Percentiles rank a stretch among this genome's conserved stretches.
These are phyloP conservation scores for Kockovaella imperatae DNA, from an alignment of 768 basidiomycete genomes.

Conservation along the genomic window DNA sequence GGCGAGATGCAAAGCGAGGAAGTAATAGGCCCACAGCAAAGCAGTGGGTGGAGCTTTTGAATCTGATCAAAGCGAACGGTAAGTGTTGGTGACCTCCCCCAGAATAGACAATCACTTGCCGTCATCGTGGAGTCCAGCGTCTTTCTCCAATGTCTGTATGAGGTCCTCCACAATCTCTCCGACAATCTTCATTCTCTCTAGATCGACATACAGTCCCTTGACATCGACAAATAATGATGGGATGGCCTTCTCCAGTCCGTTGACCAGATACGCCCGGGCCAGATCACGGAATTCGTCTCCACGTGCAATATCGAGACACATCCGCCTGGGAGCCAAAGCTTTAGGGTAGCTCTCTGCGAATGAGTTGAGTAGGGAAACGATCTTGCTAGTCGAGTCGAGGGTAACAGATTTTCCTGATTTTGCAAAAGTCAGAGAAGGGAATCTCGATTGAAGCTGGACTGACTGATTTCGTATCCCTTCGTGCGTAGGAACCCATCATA, in stretches of 20 bases:
- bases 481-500: slow-evolving; percentile 65
- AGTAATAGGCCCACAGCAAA: slow-evolving; percentile 92
- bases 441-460: slow-evolving; percentile 14
- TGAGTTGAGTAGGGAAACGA: slow-evolving; percentile 55
- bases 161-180: slow-evolving; percentile 62
- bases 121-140: slow-evolving; percentile 20
- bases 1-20: slow-evolving; percentile 69
- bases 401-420: slow-evolving; percentile 3
- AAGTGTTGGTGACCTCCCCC: too few species aligned
- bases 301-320: slow-evolving; percentile 61
- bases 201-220: slow-evolving; percentile 68
- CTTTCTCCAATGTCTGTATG: slow-evolving; percentile 39
- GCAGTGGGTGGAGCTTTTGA: slow-evolving; percentile 60
- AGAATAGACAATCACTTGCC: slow-evolving; percentile 17
- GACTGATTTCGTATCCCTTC: slow-evolving; percentile 62
- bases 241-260: slow-evolving; percentile 70
- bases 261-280: slow-evolving; percentile 59
- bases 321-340: slow-evolving; percentile 62
- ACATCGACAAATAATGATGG: slow-evolving; percentile 90
- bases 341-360: slow-evolving; percentile 60
- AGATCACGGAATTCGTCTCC: slow-evolving; percentile 64
- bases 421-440: neutral
- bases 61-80: slow-evolving; percentile 14
- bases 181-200: slow-evolving; percentile 59
- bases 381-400: slow-evolving; percentile 30